Evolutionary conservation across 2,329 filamentous ascomycete species (phyloP), one percentile per base, ranked within the genome.

Genomic region (Pyrenophora teres): DNA sequence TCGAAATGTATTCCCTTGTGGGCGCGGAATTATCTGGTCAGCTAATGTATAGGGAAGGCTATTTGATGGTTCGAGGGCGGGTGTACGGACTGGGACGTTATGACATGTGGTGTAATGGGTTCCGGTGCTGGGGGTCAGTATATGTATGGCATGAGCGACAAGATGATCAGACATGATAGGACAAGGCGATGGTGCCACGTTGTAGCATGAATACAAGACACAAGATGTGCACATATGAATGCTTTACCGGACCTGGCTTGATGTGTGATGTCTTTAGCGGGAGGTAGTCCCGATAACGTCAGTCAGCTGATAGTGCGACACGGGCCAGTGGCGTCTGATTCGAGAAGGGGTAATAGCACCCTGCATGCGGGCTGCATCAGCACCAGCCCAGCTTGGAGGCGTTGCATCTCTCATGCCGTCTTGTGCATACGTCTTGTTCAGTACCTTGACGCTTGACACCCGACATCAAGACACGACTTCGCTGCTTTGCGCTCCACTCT

Each of bases 41-140:
- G 48, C 50, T 63, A 58, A 56, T 60, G 51, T 67, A 60, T 68
- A 60, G 61, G 67, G 56, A 62, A 55, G 65, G 63, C 59, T 55
- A 66, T 60, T 46, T 66, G 50, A 60, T 50, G 42, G 50, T 45
- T 56, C 52, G 46, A 38, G 55, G 59, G 27, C 10, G 27, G 27
- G 10, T 30, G 53, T 54, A 63, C 52, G 57, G 54, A 46, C 46
- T 51, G 55, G 60, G 50, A 47, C 23, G 47, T 44, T 42, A 52
- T 44, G 38, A 52, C 50, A 56, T 48, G 49, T 55, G 56, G 54
- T 59, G 57, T 64, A 56, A 59, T 52, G 59, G 60, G 52, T 52
- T 49, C 49, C 37, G 55, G 47, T 55, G 50, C 47, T 56, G 52
- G 35, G 35, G 23, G 40, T 53, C 46, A 50, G 59, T 56, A 57